phyloP scores from a whole-genome alignment of 1,139 yeast genomes.

The Hyphopichia burtonii region DNA sequence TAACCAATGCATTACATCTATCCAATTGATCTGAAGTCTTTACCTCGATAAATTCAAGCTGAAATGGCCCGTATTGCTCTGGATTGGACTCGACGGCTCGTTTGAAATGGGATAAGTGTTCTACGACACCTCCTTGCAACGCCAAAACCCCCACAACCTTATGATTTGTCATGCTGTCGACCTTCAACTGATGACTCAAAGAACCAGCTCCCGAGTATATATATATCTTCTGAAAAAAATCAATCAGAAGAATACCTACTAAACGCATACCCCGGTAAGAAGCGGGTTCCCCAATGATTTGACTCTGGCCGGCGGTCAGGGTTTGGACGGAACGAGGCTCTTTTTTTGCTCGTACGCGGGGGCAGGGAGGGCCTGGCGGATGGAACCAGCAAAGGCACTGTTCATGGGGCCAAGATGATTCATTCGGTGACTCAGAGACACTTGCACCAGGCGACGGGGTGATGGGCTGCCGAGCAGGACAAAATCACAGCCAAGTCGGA shows the following conservation, averaged over 20 bases:
- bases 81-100: conserved; percentile 28
- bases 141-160: conserved; percentile 67
- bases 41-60: conserved; percentile 46
- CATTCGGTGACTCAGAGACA: too few species aligned
- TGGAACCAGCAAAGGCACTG: too few species aligned
- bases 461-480: too few species aligned
- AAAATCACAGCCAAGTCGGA: too few species aligned
- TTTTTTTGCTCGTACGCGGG: too few species aligned
- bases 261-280: neutral
- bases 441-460: too few species aligned
- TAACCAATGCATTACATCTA: conserved; percentile 58
- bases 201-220: too few species aligned
- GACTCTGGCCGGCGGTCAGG: neutral
- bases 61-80: conserved; percentile 13
- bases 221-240: too few species aligned
- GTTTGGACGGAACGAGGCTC: too few species aligned
- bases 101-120: conserved; percentile 59
- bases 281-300: neutral
- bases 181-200: conserved; percentile 6
- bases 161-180: conserved; percentile 10
- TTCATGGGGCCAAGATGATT: too few species aligned
- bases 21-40: conserved; percentile 50
- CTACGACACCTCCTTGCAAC: conserved; percentile 77
- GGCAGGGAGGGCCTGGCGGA: too few species aligned
- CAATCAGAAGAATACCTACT: neutral